Base-by-base conservation (phyloP, 2,329 filamentous ascomycete genomes). In the Colletotrichum nymphaeae region DNA sequence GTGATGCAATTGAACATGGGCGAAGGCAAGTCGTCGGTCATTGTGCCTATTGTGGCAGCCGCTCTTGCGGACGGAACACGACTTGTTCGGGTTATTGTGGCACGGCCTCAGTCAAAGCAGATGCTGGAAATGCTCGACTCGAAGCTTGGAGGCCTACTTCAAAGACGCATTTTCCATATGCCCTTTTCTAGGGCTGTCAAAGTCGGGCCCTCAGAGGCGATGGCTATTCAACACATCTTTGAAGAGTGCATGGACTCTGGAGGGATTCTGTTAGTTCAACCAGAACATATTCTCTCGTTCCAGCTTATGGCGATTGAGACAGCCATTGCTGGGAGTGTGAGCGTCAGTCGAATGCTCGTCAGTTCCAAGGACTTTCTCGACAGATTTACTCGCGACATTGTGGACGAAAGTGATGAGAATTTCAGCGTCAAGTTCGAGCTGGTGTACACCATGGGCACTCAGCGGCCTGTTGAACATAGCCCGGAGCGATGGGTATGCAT, bases 1-100 rank as follows among this genome's bases (percentile, higher is more conserved):
- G 87, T 91, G 0, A 87, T 93, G 83, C 91, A 93, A 76, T 79
- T 94, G 3, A 93, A 93, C 75, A 94, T 94, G 92, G 92, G 92
- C 0, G 88, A 93, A 77, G 92, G 92, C 0, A 94, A 94, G 75
- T 91, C 90, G 0, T 92, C 92, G 0, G 89, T 93, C 1, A 93
- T 95, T 62, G 86, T 92, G 0, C 92, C 92, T 0, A 91, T 93
- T 35, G 87, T 92, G 0, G 88, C 89, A 0, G 81, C 88, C 0
- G 80, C 83, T 0, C 78, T 93, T 0, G 88, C 89, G 0, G 83
- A 93, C 59, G 82, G 84, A 0, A 76, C 79, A 0, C 84, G 80
- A 5, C 81, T 94, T 0, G 87, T 89, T 0, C 83, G 91, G 2
- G 85, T 93, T 0, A 79, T 94, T 1, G 90, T 93, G 0, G 86